Conservation (phyloP, 2,329 filamentous ascomycete genomes). For the Fusarium heterosporum region DNA sequence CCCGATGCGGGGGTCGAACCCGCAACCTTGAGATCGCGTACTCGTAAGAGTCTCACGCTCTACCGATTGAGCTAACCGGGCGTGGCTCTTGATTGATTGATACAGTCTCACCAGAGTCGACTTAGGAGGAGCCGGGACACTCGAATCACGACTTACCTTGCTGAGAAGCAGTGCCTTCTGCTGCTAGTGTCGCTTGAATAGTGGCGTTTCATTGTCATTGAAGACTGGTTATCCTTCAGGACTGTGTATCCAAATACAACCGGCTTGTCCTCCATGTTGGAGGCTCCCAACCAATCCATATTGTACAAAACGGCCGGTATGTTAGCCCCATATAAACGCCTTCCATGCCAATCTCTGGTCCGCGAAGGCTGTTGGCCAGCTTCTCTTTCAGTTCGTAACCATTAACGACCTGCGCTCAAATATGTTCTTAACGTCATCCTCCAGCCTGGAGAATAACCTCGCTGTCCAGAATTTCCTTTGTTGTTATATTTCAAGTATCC, state of each 20-base stretch:
- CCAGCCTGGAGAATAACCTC: not conserved
- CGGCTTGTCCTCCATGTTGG: constrained; percentile 13
- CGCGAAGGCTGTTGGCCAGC: constrained; percentile 7
- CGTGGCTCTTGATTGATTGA: constrained; percentile 27
- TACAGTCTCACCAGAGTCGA: not conserved
- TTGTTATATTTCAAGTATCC: constrained; percentile 44
- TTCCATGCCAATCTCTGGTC: constrained; percentile 8
- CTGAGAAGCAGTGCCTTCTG: not conserved
- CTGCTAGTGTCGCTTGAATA: constrained; percentile 6
- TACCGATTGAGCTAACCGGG: constrained; percentile 55
- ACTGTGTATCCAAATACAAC: constrained; percentile 22
- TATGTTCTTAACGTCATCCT: not conserved
- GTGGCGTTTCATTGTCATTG: constrained; percentile 35
- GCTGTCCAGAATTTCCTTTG: not conserved
- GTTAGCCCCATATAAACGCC: constrained; percentile 36
- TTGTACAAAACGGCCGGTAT: constrained; percentile 33
- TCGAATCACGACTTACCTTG: not conserved
- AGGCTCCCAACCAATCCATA: constrained; percentile 33
- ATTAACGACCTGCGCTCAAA: constrained; percentile 2
- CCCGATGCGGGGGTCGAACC: constrained; percentile 63
- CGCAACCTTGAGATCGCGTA: constrained; percentile 62
- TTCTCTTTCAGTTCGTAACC: constrained; percentile 18
- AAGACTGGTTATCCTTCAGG: constrained; percentile 37
- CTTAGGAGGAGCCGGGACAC: not conserved
- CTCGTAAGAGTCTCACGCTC: constrained; percentile 74